Evolutionary conservation across 495 filamentous ascomycete genomes (phyloP).

Genomic region (Cercophora scortea): DNA sequence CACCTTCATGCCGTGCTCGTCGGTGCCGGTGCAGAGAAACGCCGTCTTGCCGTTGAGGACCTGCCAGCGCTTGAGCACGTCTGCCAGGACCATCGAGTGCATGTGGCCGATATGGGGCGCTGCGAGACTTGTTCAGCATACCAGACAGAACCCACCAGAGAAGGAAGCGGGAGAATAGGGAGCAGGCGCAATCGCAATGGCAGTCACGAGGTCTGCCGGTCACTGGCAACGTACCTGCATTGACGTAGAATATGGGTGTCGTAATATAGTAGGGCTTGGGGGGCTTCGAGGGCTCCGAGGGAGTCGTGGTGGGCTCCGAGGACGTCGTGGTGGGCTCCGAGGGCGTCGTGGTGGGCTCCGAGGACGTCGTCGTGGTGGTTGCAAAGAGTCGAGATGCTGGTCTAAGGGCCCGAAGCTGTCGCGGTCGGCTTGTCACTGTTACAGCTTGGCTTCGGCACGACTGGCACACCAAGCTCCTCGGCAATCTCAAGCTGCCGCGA

Average conservation of each 20-base stretch:
- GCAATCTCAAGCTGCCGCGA: constrained; percentile 2
- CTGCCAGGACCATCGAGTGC: constrained; percentile 84
- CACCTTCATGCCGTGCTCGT: constrained; percentile 97
- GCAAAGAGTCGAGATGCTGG: neutral
- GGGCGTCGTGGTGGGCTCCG: no score
- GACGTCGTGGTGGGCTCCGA: no score
- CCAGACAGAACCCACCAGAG: neutral
- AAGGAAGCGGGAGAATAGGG: no score
- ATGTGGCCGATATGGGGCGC: constrained; percentile 93
- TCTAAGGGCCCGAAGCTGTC: constrained; percentile 3
- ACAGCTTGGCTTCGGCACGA: constrained; percentile 1
- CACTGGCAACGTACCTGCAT: constrained; percentile 60
- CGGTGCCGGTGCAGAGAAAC: constrained; percentile 83
- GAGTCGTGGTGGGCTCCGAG: no score
- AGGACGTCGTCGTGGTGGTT: no score
- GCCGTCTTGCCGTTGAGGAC: constrained; percentile 60
- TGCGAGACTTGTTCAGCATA: constrained; percentile 28
- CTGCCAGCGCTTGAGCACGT: constrained; percentile 91
- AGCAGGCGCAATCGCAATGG: no score
- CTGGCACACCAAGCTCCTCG: constrained; percentile 6
- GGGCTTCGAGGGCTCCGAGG: neutral
- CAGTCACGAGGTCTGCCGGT: neutral
- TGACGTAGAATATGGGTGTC: constrained; percentile 98
- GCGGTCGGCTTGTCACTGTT: neutral
- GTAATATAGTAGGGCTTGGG: constrained; percentile 91